Evolutionary conservation across 1,284 basidiomycete genomes (phyloP).

Genomic region (Malassezia caprae): DNA sequence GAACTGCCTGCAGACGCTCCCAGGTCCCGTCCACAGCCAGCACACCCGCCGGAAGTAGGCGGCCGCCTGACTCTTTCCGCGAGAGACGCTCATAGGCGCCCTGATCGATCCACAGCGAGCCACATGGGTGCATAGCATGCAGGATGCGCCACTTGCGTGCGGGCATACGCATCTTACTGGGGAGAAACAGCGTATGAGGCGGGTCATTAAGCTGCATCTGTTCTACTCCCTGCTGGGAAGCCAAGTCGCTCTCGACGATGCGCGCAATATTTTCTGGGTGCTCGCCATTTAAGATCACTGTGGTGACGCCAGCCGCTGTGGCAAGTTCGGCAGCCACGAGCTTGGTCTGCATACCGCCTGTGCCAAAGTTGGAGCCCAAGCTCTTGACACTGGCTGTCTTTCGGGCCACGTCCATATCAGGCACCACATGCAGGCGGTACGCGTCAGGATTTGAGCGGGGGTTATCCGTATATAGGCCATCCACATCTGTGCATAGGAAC

Average conservation of each 20-base stretch:
- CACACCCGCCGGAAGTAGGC: constrained; percentile 81
- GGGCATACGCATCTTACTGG: constrained; percentile 64
- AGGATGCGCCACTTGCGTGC: constrained; percentile 91
- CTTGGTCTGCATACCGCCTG: constrained; percentile 98
- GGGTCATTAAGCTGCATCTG: constrained; percentile 50
- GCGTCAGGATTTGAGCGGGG: constrained; percentile 79
- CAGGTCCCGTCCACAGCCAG: constrained; percentile 75
- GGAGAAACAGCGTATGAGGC: constrained; percentile 77
- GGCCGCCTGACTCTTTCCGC: constrained; percentile 72
- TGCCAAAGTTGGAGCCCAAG: constrained; percentile 81
- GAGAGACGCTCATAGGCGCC: constrained; percentile 80
- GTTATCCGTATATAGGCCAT: constrained; percentile 89
- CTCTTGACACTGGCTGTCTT: constrained; percentile 78
- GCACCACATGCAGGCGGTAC: constrained; percentile 67
- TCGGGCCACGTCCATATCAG: constrained; percentile 71
- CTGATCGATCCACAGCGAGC: constrained; percentile 73
- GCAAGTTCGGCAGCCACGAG: constrained; percentile 96
- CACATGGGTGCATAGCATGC: constrained; percentile 79
- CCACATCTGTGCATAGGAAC: constrained; percentile 92
- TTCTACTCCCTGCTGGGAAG: neutral
- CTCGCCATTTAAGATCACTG: constrained; percentile 59
- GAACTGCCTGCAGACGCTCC: constrained; percentile 85
- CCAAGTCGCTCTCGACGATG: constrained; percentile 56
- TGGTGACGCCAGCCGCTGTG: constrained; percentile 87
- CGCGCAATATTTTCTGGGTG: constrained; percentile 66